phyloP scores from a whole-genome alignment of 106 monocot species.

The Allium sativum region DNA sequence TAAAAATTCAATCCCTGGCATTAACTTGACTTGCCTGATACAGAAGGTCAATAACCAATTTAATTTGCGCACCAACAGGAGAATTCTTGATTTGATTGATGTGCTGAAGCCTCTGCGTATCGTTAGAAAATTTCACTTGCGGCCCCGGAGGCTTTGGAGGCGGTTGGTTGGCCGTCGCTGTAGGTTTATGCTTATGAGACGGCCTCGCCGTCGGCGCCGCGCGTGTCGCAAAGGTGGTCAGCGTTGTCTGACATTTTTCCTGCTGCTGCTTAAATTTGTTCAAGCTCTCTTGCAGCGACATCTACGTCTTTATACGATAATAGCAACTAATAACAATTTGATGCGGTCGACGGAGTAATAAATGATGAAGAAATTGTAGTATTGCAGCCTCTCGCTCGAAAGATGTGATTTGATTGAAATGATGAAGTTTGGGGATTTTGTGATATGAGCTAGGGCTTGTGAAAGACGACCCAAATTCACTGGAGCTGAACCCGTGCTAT shows the following conservation, averaged over 20 bases:
- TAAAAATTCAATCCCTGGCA: not conserved
- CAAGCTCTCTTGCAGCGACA: slow-evolving; percentile 78
- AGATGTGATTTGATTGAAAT: too few relatives aligned
- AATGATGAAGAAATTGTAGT: too few relatives aligned
- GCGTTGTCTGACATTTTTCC: slow-evolving; percentile 72
- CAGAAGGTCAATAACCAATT: slow-evolving; percentile 81
- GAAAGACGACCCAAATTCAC: too few relatives aligned
- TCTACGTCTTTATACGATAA: slow-evolving; percentile 11
- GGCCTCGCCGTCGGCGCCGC: slow-evolving; percentile 16
- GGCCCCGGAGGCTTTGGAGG: slow-evolving; percentile 28
- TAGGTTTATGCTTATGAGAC: slow-evolving; percentile 18
- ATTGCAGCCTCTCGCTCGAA: too few relatives aligned
- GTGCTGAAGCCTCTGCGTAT: slow-evolving; percentile 88
- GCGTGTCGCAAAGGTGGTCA: slow-evolving; percentile 48
- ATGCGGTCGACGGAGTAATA: too few relatives aligned
- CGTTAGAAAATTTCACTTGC: slow-evolving; percentile 72
- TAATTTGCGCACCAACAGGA: slow-evolving; percentile 83
- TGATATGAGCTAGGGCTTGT: too few relatives aligned
- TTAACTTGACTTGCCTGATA: slow-evolving; percentile 30
- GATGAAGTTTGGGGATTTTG: too few relatives aligned
- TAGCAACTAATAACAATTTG: too few relatives aligned
- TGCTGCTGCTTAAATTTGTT: slow-evolving; percentile 83
- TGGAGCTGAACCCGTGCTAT: too few relatives aligned
- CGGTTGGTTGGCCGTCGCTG: slow-evolving; percentile 8
- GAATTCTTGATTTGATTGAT: slow-evolving; percentile 81